These are phyloP conservation scores for Poterioochromonas sp. DNA, from an alignment of 352 stramenopile genomes.

Conservation along the genomic window DNA sequence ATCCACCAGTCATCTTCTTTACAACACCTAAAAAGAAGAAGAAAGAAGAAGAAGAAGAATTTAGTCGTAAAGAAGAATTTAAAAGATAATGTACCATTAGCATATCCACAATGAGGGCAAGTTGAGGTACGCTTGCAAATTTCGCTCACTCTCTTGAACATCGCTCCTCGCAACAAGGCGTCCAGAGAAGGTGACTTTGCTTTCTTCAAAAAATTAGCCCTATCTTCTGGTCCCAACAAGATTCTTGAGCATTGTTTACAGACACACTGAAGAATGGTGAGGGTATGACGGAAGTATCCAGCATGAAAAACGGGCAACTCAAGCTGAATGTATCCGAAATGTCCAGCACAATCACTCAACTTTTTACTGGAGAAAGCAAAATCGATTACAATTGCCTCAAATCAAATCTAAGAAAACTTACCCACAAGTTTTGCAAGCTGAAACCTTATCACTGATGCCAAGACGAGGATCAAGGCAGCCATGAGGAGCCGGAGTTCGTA, in stretches of 20 bases:
- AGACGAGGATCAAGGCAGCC: conserved; percentile 93
- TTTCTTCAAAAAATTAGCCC: conserved; percentile 44
- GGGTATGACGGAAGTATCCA: conserved; percentile 97
- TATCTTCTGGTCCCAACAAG: conserved; percentile 77
- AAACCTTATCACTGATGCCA: conserved; percentile 92
- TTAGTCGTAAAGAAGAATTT: background rate
- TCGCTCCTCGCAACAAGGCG: conserved; percentile 54
- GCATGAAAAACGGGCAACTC: conserved; percentile 98
- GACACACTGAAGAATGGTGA: conserved; percentile 94
- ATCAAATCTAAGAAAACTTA: conserved; percentile 31
- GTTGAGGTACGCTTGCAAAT: conserved; percentile 90
- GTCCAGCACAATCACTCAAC: conserved; percentile 89
- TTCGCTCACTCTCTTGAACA: conserved; percentile 84
- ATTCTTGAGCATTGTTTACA: conserved; percentile 91
- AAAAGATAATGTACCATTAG: conserved; percentile 83
- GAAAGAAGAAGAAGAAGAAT: conserved; percentile 25
- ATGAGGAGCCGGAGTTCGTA: conserved; percentile 73
- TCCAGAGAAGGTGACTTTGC: conserved; percentile 61
- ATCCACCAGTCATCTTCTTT: conserved; percentile 2
- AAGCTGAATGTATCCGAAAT: conserved; percentile 97
- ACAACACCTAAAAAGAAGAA: conserved; percentile 17
- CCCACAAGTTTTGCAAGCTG: conserved; percentile 82
- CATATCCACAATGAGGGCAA: conserved; percentile 80
- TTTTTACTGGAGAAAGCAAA: conserved; percentile 48
- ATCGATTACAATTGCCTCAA: conserved; percentile 18